Conservation (phyloP, 768 basidiomycete genomes). For the Leccinum obscurum region DNA sequence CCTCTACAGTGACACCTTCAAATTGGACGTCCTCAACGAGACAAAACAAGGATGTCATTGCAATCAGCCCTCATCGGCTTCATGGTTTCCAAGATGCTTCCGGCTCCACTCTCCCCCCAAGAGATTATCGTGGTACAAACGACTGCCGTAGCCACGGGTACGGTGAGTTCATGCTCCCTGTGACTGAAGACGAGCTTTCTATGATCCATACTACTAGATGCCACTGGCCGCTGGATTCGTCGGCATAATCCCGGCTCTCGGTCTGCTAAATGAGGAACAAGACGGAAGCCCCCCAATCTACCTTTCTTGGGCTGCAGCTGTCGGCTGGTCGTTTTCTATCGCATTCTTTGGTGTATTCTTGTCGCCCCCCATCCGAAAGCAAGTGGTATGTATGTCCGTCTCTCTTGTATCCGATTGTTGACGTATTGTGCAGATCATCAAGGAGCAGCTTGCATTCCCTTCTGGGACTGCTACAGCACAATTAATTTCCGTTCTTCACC, state of each 20-base stretch:
- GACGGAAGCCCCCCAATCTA: slow-evolving; percentile 79
- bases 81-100: slow-evolving; percentile 74
- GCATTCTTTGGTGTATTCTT: slow-evolving; percentile 99
- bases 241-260: slow-evolving; percentile 89
- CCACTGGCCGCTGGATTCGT: slow-evolving; percentile 87
- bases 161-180: slow-evolving; percentile 30
- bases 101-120: slow-evolving; percentile 77
- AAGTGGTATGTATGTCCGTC: slow-evolving; percentile 64
- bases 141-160: slow-evolving; percentile 92
- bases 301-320: slow-evolving; percentile 69
- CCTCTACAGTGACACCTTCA: not conserved
- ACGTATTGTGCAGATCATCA: slow-evolving; percentile 63
- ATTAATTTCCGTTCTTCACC: slow-evolving; percentile 86
- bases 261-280: slow-evolving; percentile 65
- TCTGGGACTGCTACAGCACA: slow-evolving; percentile 97
- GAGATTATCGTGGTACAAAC: slow-evolving; percentile 95
- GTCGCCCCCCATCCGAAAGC: slow-evolving; percentile 90
- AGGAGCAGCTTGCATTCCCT: slow-evolving; percentile 92
- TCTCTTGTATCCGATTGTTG: slow-evolving; percentile 5
- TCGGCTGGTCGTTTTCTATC: slow-evolving; percentile 86
- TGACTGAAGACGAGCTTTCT: not conserved
- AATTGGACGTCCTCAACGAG: not conserved
- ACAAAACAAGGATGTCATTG: slow-evolving; percentile 80
- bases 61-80: slow-evolving; percentile 94
- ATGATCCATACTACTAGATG: slow-evolving; percentile 49